Conservation (phyloP, 306 rosid genomes). For the Elaeagnus macrophylla region DNA sequence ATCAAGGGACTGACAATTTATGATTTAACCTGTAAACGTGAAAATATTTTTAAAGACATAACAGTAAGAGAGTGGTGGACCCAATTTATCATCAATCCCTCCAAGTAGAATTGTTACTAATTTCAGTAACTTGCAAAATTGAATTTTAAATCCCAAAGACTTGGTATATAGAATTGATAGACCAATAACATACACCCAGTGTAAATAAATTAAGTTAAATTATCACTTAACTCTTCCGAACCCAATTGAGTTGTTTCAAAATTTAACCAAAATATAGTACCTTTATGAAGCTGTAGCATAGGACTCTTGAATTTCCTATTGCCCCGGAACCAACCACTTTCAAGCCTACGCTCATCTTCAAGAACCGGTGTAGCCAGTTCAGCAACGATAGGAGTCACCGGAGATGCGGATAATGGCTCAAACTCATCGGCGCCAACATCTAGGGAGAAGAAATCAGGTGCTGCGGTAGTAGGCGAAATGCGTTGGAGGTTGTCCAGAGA, state of each 20-base stretch:
- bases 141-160: no score
- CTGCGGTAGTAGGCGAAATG: slow-evolving; percentile 22
- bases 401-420: slow-evolving; percentile 14
- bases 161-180: no score
- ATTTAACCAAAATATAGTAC: slow-evolving; percentile 17
- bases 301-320: slow-evolving; percentile 67
- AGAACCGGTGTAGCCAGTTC: slow-evolving; percentile 43
- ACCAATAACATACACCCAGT: no score
- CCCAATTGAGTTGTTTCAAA: background rate
- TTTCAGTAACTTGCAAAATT: no score
- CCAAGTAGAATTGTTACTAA: background rate
- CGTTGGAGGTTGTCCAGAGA: slow-evolving; percentile 36
- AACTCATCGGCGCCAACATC: slow-evolving; percentile 37
- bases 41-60: background rate
- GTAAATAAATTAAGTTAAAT: no score
- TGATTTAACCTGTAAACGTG: no score
- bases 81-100: background rate
- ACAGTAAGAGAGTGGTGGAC: no score
- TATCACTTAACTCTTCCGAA: no score
- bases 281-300: slow-evolving; percentile 95
- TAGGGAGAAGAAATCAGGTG: slow-evolving; percentile 67
- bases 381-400: slow-evolving; percentile 6
- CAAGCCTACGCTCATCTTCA: slow-evolving; percentile 54
- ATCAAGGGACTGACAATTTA: background rate
- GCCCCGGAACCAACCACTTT: slow-evolving; percentile 78